Percentiles rank a stretch among this genome's conserved stretches.
These are phyloP conservation scores for Babesia caballi DNA, from an alignment of 169 alveolate species.

Conservation along the genomic window DNA sequence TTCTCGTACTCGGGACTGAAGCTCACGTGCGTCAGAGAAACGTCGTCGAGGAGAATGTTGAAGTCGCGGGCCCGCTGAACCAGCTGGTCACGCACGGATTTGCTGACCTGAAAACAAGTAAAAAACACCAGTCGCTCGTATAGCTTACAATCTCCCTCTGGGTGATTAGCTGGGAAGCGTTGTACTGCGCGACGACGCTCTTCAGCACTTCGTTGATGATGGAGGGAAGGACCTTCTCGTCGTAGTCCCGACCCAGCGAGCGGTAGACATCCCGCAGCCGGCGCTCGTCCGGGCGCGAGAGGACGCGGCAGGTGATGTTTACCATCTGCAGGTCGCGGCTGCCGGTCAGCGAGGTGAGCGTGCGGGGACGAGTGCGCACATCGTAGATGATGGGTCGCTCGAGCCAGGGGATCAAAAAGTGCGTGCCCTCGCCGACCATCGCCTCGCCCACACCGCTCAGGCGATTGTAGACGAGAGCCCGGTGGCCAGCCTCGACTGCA, in stretches of 20 bases:
- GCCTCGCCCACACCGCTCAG: conserved; percentile 73
- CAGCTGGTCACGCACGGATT: conserved; percentile 86
- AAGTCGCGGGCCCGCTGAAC: conserved; percentile 92
- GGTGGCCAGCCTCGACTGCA: conserved; percentile 92
- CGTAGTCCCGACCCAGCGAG: conserved; percentile 91
- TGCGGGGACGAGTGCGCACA: conserved; percentile 90
- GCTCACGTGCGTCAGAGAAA: conserved; percentile 90
- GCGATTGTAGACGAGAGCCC: conserved; percentile 89
- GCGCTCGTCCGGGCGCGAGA: conserved; percentile 88
- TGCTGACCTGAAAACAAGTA: conserved; percentile 45
- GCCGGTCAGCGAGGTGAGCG: conserved; percentile 91
- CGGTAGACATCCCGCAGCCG: conserved; percentile 83
- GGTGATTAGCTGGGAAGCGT: conserved; percentile 94
- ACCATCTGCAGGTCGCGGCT: conserved; percentile 93
- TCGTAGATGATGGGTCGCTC: conserved; percentile 94
- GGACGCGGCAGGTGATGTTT: conserved; percentile 91
- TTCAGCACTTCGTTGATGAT: conserved; percentile 94
- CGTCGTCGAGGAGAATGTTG: conserved; percentile 93
- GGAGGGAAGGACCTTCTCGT: conserved; percentile 95
- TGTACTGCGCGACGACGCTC: conserved; percentile 94
- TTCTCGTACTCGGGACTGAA: conserved; percentile 88
- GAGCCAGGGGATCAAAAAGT: conserved; percentile 91
- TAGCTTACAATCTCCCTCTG: conserved; percentile 91
- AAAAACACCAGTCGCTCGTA: background rate
- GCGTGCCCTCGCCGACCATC: conserved; percentile 95